Conservation (phyloP, 352 stramenopile genomes). For the Globisporangium cylindrosporum region DNA sequence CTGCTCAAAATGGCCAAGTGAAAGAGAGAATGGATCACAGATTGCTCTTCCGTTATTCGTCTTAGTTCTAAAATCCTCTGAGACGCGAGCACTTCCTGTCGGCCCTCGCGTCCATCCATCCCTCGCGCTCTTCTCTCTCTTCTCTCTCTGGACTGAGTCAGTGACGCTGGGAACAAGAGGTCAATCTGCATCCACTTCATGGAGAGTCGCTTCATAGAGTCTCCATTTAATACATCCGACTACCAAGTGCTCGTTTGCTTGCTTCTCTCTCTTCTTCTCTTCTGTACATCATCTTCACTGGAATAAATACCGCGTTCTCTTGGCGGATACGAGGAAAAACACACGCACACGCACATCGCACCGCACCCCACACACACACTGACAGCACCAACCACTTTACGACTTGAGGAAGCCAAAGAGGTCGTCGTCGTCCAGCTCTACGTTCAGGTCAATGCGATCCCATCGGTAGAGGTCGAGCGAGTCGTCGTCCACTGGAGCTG, state of each 20-base stretch:
- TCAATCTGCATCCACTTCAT: not conserved
- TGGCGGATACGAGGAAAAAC: conserved; percentile 16
- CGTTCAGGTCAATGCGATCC: conserved; percentile 81
- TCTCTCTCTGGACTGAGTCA: not conserved
- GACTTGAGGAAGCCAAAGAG: conserved; percentile 86
- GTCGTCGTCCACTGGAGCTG: conserved; percentile 35
- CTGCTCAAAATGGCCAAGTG: not conserved
- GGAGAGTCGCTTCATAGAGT: not conserved
- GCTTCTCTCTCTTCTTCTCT: conserved; percentile 12
- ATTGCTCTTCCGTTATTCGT: not conserved
- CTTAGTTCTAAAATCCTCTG: conserved; percentile 1
- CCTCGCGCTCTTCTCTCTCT: not conserved
- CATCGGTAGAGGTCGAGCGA: conserved; percentile 71
- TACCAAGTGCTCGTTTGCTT: conserved; percentile 1
- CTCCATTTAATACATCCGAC: conserved; percentile 7
- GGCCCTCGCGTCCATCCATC: conserved; percentile 2
- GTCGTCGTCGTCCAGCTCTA: conserved; percentile 82
- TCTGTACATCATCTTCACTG: conserved; percentile 12
- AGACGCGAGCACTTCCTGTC: conserved; percentile 8
- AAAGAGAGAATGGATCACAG: not conserved
- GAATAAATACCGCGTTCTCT: conserved; percentile 17
- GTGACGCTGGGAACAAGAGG: not conserved
- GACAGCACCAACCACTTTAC: conserved; percentile 27
- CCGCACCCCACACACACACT: conserved; percentile 16
- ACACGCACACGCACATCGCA: conserved; percentile 11